These are phyloP conservation scores for Suillus hirtellus DNA, from an alignment of 768 basidiomycete species.

Conservation along the genomic window DNA sequence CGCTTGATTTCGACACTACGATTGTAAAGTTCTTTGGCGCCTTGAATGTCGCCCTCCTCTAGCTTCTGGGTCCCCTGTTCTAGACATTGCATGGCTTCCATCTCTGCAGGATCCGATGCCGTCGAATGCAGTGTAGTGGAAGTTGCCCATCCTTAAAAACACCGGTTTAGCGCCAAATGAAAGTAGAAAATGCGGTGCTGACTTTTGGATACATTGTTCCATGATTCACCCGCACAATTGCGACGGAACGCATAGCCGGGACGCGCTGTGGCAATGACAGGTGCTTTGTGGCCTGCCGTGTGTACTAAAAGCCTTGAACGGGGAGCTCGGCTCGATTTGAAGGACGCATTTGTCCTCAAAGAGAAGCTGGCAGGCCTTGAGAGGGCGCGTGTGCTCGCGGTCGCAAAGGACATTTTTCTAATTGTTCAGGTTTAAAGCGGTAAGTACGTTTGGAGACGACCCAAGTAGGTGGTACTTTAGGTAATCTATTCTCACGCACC, in stretches of 20 bases:
- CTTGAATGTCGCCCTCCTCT: constrained; percentile 83
- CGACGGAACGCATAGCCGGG: constrained; percentile 12
- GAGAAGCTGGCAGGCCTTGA: constrained; percentile 26
- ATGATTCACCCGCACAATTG: constrained; percentile 13
- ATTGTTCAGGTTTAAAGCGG: constrained; percentile 31
- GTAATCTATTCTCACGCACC: constrained; percentile 23
- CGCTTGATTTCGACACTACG: constrained; percentile 80
- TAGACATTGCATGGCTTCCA: constrained; percentile 74
- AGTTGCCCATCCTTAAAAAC: constrained; percentile 65
- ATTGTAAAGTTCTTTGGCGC: constrained; percentile 73
- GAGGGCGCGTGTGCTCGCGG: constrained; percentile 23
- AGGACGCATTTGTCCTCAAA: constrained; percentile 21
- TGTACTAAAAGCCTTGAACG: constrained; percentile 20
- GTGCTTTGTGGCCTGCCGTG: constrained; percentile 15
- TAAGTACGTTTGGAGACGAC: constrained; percentile 10
- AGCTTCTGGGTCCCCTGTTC: constrained; percentile 83
- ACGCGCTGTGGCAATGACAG: constrained; percentile 8
- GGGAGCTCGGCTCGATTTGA: constrained; percentile 23
- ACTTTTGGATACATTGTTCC: constrained; percentile 25
- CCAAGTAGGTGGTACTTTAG: constrained; percentile 6
- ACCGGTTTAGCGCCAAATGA: background rate
- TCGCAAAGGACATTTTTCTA: constrained; percentile 24
- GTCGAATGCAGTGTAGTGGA: constrained; percentile 82
- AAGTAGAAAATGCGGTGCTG: constrained; percentile 22
- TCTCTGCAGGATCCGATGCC: constrained; percentile 78